A percentile compares a stretch with the other conserved stretches of the same genome.
Conservation (phyloP, 1,139 yeast genomes). For the Waltiozyma sp. region DNA sequence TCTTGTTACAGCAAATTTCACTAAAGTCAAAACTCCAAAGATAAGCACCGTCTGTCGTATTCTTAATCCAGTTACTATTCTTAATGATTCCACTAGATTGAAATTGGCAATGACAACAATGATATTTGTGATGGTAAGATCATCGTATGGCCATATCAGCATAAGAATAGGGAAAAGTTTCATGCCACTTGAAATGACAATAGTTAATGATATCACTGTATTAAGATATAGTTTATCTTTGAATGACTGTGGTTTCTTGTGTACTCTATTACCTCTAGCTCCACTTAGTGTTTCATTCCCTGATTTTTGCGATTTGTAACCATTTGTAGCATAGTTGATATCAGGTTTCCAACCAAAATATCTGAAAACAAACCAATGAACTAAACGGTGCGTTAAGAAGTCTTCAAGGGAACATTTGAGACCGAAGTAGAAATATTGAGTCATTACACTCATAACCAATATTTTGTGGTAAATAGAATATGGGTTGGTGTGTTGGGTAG, state of each 20-base stretch:
- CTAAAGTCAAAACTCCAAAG: slow-evolving; percentile 16
- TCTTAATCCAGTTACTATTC: slow-evolving; percentile 38
- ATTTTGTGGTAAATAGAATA: slow-evolving; percentile 25
- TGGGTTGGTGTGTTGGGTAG: slow-evolving; percentile 1
- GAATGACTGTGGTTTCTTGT: neutral
- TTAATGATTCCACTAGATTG: slow-evolving; percentile 56
- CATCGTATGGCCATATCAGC: slow-evolving; percentile 94
- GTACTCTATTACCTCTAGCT: neutral
- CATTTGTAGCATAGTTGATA: neutral
- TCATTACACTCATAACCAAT: slow-evolving; percentile 32
- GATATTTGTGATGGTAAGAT: slow-evolving; percentile 50
- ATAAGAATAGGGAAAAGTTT: slow-evolving; percentile 85
- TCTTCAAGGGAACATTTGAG: slow-evolving; percentile 53
- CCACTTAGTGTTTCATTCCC: neutral
- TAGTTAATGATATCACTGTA: slow-evolving; percentile 46
- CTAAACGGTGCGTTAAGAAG: slow-evolving; percentile 35
- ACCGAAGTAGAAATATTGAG: slow-evolving; percentile 62
- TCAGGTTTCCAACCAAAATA: slow-evolving; percentile 33
- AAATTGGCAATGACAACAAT: slow-evolving; percentile 53
- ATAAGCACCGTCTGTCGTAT: slow-evolving; percentile 25
- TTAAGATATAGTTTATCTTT: slow-evolving; percentile 11
- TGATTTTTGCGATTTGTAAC: neutral
- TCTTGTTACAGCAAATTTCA: slow-evolving; percentile 19
- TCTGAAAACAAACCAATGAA: slow-evolving; percentile 31
- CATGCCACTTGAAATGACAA: slow-evolving; percentile 65